These are phyloP conservation scores for Colletotrichum camelliae DNA, from an alignment of 2,329 filamentous ascomycete genomes.

Conservation along the genomic window DNA sequence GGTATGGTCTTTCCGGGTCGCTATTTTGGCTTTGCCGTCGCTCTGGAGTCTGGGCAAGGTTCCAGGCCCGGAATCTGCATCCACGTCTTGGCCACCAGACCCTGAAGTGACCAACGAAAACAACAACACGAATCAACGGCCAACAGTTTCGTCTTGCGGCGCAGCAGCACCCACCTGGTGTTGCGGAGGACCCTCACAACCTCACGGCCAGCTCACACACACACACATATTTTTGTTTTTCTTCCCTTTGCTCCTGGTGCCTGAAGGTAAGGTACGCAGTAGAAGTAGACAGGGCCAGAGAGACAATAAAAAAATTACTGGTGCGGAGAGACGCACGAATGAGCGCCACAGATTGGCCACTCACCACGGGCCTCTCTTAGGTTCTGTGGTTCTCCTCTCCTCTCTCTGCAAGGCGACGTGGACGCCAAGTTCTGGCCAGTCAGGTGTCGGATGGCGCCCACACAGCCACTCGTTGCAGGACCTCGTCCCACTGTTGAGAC, in stretches of 20 bases:
- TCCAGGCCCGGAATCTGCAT: not conserved
- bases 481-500: conserved; percentile 18
- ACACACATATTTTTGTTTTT: not conserved
- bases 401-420: not conserved
- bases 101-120: not conserved
- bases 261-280: not conserved
- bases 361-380: not conserved
- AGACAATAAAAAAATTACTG: not conserved
- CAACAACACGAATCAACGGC: not conserved
- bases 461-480: conserved; percentile 6
- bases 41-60: not conserved
- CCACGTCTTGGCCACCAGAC: not conserved
- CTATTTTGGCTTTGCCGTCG: not conserved
- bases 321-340: not conserved
- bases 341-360: not conserved
- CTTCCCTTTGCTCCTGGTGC: not conserved
- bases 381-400: not conserved
- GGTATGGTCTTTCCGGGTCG: not conserved
- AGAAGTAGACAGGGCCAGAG: not conserved
- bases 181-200: not conserved
- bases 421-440: not conserved
- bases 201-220: not conserved
- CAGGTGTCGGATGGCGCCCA: not conserved
- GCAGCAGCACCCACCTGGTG: not conserved
- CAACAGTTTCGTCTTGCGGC: not conserved